phyloP scores from a whole-genome alignment of 768 basidiomycete genomes.

The Asterophora lycoperdoides region DNA sequence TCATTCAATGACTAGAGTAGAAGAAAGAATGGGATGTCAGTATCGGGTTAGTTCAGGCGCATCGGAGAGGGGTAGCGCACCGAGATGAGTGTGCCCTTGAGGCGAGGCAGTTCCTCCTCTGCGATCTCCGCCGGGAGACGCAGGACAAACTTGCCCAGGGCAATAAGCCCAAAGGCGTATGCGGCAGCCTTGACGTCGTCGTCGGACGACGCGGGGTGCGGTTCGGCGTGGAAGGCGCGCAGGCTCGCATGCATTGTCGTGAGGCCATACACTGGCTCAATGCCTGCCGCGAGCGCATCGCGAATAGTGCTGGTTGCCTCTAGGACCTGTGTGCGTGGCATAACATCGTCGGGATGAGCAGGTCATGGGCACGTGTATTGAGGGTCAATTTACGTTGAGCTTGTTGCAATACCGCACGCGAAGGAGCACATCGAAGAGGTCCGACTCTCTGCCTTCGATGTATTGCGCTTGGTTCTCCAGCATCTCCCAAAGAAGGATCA shows the following conservation, averaged over 20 bases:
- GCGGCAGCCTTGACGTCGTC: conserved; percentile 57
- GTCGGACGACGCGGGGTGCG: conserved; percentile 38
- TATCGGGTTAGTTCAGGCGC: neutral
- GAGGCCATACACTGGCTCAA: conserved; percentile 82
- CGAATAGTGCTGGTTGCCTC: conserved; percentile 82
- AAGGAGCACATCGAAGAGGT: conserved; percentile 68
- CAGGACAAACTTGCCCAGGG: conserved; percentile 77
- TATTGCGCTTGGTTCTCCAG: conserved; percentile 67
- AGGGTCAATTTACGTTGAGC: conserved; percentile 56
- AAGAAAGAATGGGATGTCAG: conserved; percentile 4
- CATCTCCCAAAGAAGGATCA: conserved; percentile 83
- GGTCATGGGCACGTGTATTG: no score
- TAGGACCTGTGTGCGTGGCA: conserved; percentile 50
- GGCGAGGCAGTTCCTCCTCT: conserved; percentile 80
- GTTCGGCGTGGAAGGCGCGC: conserved; percentile 56
- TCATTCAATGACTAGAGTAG: conserved; percentile 62
- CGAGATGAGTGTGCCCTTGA: conserved; percentile 64
- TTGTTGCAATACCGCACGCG: conserved; percentile 70
- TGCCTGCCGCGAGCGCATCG: conserved; percentile 63
- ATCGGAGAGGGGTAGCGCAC: conserved; percentile 36
- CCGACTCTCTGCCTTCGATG: conserved; percentile 77
- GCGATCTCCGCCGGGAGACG: conserved; percentile 79
- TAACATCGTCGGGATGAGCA: neutral
- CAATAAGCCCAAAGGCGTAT: conserved; percentile 81
- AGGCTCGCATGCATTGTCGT: conserved; percentile 77